phyloP scores from a whole-genome alignment of 2,329 filamentous ascomycete species.

The Trichophyton verrucosum region DNA sequence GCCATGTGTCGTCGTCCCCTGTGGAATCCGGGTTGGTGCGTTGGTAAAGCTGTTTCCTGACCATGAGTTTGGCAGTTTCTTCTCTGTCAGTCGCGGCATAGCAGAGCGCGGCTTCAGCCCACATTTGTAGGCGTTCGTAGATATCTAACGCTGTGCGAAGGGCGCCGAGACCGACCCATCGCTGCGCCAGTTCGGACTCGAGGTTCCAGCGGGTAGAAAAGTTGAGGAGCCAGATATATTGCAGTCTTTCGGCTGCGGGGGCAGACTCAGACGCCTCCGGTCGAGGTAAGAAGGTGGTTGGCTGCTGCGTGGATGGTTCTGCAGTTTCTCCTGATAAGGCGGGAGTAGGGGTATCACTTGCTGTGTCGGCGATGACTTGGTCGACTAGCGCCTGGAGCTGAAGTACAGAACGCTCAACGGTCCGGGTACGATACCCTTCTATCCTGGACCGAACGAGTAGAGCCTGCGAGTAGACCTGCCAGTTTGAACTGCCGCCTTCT shows the following conservation, averaged over 20 bases:
- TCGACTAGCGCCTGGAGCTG: constrained; percentile 93
- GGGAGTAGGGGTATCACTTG: constrained; percentile 29
- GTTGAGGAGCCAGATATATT: constrained; percentile 71
- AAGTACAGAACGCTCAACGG: constrained; percentile 75
- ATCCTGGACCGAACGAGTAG: constrained; percentile 80
- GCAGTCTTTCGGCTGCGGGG: constrained; percentile 55
- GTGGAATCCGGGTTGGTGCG: constrained; percentile 35
- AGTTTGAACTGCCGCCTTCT: constrained; percentile 80
- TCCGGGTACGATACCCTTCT: constrained; percentile 75
- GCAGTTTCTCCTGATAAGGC: constrained; percentile 16
- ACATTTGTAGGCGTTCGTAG: constrained; percentile 83
- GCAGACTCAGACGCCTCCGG: constrained; percentile 67
- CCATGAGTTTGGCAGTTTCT: constrained; percentile 63
- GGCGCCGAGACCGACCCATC: constrained; percentile 85
- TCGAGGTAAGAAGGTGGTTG: constrained; percentile 69
- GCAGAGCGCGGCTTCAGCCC: constrained; percentile 89
- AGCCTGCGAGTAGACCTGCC: constrained; percentile 95
- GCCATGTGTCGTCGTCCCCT: constrained; percentile 45
- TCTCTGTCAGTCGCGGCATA: constrained; percentile 68
- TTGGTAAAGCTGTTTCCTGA: constrained; percentile 68
- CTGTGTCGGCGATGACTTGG: constrained; percentile 81
- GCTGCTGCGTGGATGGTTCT: constrained; percentile 23
- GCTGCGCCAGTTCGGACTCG: constrained; percentile 79
- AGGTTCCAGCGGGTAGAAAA: constrained; percentile 87
- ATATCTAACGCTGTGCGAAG: constrained; percentile 86